Evolutionary conservation across 306 rosid genomes (phyloP).

Genomic region (Rubus parviflorus): DNA sequence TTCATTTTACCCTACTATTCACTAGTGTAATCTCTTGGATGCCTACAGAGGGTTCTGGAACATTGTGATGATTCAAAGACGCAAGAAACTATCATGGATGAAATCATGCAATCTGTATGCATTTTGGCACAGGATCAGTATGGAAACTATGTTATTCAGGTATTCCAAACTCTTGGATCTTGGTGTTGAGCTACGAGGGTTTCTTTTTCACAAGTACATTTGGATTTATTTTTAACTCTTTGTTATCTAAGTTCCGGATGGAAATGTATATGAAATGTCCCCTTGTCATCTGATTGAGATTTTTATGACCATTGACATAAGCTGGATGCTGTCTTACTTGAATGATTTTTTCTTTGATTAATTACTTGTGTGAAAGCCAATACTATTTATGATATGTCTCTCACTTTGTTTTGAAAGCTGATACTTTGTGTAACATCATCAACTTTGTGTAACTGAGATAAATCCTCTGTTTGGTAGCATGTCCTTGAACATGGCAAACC

Average conservation of each 20-base stretch:
- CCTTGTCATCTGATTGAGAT: background rate
- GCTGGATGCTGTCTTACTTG: background rate
- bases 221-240: background rate
- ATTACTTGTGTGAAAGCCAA: background rate
- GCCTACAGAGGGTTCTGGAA: conserved; percentile 90
- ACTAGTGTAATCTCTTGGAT: conserved; percentile 37
- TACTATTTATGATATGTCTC: background rate
- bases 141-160: conserved; percentile 99
- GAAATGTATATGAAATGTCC: background rate
- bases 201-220: background rate
- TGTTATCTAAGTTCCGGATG: background rate
- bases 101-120: conserved; percentile 90
- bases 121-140: conserved; percentile 91
- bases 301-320: background rate
- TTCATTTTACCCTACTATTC: conserved; percentile 8
- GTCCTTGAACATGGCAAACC: conserved; percentile 80
- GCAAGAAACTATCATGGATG: conserved; percentile 83
- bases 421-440: background rate
- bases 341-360: background rate
- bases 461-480: conserved; percentile 55
- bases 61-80: conserved; percentile 76
- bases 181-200: background rate
- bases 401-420: background rate
- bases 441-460: conserved; percentile 5
- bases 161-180: conserved; percentile 22